phyloP scores from a whole-genome alignment of 306 rosid species.

The Oemleria cerasiformis region DNA sequence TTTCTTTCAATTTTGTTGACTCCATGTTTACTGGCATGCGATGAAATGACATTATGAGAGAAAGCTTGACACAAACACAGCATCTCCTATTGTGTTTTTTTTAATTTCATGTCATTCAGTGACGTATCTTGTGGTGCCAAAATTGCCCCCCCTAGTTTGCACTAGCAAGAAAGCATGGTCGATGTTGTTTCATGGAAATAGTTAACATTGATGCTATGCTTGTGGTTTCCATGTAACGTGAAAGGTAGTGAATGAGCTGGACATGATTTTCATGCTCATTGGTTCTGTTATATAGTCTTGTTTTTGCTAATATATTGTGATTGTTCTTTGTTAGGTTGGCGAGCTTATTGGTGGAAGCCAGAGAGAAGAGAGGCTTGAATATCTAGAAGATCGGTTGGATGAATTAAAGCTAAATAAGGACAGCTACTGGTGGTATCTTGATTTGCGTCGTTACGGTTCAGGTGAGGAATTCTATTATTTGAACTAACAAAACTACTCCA shows the following conservation, averaged over 20 bases:
- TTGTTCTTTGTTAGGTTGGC: constrained; percentile 57
- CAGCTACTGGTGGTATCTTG: constrained; percentile 96
- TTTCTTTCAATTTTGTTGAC: neutral
- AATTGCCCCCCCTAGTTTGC: neutral
- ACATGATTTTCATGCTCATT: neutral
- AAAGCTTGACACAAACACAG: neutral
- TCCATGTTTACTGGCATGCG: neutral
- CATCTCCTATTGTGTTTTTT: too few species aligned
- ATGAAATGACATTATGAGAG: neutral
- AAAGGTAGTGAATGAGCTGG: neutral
- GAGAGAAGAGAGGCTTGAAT: constrained; percentile 89
- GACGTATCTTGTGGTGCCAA: neutral
- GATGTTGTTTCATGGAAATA: neutral
- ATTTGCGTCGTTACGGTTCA: constrained; percentile 96
- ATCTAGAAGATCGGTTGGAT: constrained; percentile 80
- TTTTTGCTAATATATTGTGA: neutral
- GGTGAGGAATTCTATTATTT: constrained; percentile 43
- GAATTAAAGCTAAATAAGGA: constrained; percentile 78
- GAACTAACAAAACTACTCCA: constrained; percentile 5
- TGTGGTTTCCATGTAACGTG: neutral
- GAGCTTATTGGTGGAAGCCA: constrained; percentile 99
- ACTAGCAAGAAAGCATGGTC: neutral
- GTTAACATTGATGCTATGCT: neutral
- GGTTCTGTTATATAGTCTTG: neutral
- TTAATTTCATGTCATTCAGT: neutral